phyloP scores from a whole-genome alignment of 768 basidiomycete species.

The Termitomyces bulborhizus region DNA sequence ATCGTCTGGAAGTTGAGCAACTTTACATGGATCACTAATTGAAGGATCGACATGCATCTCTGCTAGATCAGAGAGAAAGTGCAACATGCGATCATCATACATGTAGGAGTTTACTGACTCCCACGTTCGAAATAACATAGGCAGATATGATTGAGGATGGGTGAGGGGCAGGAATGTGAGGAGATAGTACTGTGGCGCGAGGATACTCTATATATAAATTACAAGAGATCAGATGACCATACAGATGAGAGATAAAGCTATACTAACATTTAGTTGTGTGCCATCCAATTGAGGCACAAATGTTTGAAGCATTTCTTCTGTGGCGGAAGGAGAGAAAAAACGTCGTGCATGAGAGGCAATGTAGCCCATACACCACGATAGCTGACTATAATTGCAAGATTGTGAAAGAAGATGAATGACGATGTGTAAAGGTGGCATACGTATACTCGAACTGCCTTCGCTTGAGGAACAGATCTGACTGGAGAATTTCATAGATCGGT shows the following conservation, averaged over 20 bases:
- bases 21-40: conserved; percentile 64
- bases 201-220: conserved; percentile 43
- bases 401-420: conserved; percentile 4
- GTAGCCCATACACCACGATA: conserved; percentile 74
- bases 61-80: conserved; percentile 71
- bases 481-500: conserved; percentile 67
- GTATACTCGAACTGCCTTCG: conserved; percentile 76
- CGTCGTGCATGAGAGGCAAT: conserved; percentile 62
- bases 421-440: conserved; percentile 29
- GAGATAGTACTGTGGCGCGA: conserved; percentile 82
- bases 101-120: conserved; percentile 84
- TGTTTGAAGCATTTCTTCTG: conserved; percentile 81
- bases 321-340: conserved; percentile 87
- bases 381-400: conserved; percentile 37
- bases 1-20: conserved; percentile 66
- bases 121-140: conserved; percentile 82
- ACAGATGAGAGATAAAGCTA: not conserved
- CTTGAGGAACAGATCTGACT: conserved; percentile 69
- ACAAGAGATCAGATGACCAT: conserved; percentile 1
- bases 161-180: conserved; percentile 80
- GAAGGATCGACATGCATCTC: conserved; percentile 79
- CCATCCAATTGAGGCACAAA: conserved; percentile 79
- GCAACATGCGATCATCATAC: conserved; percentile 86
- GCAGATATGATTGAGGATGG: conserved; percentile 80
- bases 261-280: conserved; percentile 61